Conservation (phyloP, 148 eudicot species). For the Salicornia ramosissima region DNA sequence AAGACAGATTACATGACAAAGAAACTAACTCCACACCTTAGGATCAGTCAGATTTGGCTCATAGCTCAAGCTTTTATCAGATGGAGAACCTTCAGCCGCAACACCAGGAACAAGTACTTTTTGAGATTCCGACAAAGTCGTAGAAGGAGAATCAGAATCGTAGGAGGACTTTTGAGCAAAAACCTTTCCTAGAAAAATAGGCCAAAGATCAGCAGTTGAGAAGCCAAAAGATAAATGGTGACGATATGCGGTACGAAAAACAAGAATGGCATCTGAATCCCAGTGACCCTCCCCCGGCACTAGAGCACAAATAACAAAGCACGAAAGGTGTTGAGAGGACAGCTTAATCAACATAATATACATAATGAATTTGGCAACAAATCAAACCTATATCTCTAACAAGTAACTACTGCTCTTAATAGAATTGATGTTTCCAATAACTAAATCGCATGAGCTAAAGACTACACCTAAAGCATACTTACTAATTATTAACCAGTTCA, state of each 20-base stretch:
- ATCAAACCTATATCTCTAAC: neutral
- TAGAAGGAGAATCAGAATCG: constrained; percentile 54
- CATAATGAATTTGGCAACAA: neutral
- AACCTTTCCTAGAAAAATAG: constrained; percentile 62
- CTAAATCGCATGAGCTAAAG: neutral
- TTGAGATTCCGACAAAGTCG: constrained; percentile 54
- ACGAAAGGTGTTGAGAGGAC: neutral
- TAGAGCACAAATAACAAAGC: neutral
- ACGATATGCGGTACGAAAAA: neutral
- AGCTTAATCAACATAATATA: neutral
- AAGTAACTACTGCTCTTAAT: neutral
- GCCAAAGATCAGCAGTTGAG: constrained; percentile 13
- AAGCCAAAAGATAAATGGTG: neutral
- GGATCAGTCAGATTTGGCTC: constrained; percentile 36
- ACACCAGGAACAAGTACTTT: constrained; percentile 79
- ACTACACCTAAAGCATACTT: neutral
- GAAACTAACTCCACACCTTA: constrained; percentile 33
- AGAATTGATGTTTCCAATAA: neutral
- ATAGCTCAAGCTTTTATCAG: constrained; percentile 40
- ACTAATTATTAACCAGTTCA: neutral
- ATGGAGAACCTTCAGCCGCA: constrained; percentile 39
- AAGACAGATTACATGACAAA: neutral
- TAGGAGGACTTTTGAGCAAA: constrained; percentile 53
- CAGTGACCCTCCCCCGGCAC: too few relatives aligned
- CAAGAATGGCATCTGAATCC: neutral